Evolutionary conservation across 2,329 filamentous ascomycete species (phyloP).

Genomic region (Fusarium tanahbumbuense): DNA sequence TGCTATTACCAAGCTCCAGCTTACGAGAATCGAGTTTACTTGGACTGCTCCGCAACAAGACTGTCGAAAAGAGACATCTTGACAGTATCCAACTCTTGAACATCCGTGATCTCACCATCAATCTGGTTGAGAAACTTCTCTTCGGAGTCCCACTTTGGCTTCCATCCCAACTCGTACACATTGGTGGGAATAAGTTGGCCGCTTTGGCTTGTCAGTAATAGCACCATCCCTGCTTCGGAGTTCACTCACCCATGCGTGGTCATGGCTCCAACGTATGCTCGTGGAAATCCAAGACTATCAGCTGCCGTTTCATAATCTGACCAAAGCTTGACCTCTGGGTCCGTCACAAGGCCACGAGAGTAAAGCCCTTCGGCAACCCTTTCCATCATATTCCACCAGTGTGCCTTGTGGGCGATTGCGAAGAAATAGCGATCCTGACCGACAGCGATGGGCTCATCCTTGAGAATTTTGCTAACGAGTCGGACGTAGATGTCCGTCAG

Average conservation of each 20-base stretch:
- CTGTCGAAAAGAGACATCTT: constrained; percentile 24
- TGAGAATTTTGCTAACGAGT: constrained; percentile 46
- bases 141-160: constrained; percentile 19
- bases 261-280: constrained; percentile 23
- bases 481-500: constrained; percentile 47
- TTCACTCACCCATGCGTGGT: constrained; percentile 16
- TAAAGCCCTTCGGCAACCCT: constrained; percentile 44
- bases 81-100: constrained; percentile 28
- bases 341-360: constrained; percentile 46
- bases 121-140: constrained; percentile 7
- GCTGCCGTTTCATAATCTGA: constrained; percentile 49
- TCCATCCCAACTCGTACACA: constrained; percentile 23
- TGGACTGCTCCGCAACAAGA: background rate
- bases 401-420: constrained; percentile 43
- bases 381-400: constrained; percentile 49
- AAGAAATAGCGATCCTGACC: constrained; percentile 53
- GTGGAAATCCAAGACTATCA: constrained; percentile 48
- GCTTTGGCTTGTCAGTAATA: constrained; percentile 1
- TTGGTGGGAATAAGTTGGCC: constrained; percentile 12
- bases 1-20: background rate
- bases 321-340: constrained; percentile 45
- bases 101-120: constrained; percentile 23
- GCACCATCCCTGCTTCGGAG: fast-evolving
- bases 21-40: background rate
- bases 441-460: constrained; percentile 43